Evolutionary conservation across 148 eudicot genomes (phyloP), one percentile per base, ranked within the genome.

Genomic region (Salicornia ramosissima): DNA sequence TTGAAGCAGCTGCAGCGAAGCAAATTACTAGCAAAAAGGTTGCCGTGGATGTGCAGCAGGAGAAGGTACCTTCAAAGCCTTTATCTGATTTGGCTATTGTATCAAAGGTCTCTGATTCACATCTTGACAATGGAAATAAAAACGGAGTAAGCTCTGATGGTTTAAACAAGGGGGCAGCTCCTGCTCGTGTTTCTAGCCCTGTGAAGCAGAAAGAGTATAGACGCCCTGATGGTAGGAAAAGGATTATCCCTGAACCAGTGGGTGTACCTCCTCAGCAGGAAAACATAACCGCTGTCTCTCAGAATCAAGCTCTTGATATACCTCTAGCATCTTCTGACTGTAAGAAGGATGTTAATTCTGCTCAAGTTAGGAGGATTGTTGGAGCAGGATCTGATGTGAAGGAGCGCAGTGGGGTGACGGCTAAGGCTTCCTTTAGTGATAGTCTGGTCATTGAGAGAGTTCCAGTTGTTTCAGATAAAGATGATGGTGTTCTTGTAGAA

Each of bases 161-260:
- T 51, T 36, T 77, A 49, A 88, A 80, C 70, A 93, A 90, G 77
- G 82, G 71, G 47, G 73, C 78, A 2, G 29, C 78, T 72, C 64
- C 86, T 51, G 74, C 75, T 51, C 86, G 82, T 30, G 84, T 77
- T 69, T 76, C 96, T 24, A 87, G 89, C 80, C 99, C 96, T 60
- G 97, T 94, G 40, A 94, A 87, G 83, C 99, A 94, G 81, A 91
- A 89, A 79, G 99, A 94, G 78, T 94, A 94, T 70, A 87, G 93
- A 63, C 87, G 99, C 22, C 87, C 99, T 26, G 99, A 94, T 83
- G 99, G 97, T 24, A 82, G 99, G 74, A 94, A 87, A 77, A 86
- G 99, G 82, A 94, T 94, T 75, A 94, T 94, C 36, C 99, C 99
- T 15, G 96, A 94, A 84, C 89, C 97, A 34, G 97, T 94, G 64